Conservation (phyloP, 192 early-diverging fungal species). For the Gigaspora rosea region DNA sequence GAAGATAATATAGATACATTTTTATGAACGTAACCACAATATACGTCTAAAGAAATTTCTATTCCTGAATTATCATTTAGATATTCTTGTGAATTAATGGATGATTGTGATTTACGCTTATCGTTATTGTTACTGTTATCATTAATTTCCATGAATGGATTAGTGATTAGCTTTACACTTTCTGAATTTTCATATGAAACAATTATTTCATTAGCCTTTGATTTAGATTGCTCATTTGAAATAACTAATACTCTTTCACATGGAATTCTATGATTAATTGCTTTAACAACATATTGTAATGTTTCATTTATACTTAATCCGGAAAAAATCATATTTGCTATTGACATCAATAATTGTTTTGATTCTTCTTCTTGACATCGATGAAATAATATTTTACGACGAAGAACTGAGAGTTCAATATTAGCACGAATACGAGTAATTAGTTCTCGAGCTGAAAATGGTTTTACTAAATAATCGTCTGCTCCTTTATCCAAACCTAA, state of each 20-base stretch:
- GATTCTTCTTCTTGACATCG: constrained; percentile 40
- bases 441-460: constrained; percentile 53
- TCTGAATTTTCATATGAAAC: background rate
- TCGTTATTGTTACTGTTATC: too few species aligned
- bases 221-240: constrained; percentile 27
- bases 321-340: constrained; percentile 40
- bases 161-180: too few species aligned
- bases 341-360: constrained; percentile 45
- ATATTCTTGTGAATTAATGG: background rate
- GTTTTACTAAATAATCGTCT: constrained; percentile 60
- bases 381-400: constrained; percentile 44
- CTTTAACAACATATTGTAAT: constrained; percentile 36
- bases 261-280: constrained; percentile 41
- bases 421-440: constrained; percentile 56
- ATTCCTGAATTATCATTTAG: background rate
- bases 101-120: too few species aligned
- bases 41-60: background rate
- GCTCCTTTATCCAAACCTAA: constrained; percentile 53
- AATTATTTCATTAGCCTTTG: background rate
- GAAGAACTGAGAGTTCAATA: constrained; percentile 49
- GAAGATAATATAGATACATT: constrained; percentile 38
- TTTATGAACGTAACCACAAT: constrained; percentile 25
- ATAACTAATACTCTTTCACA: constrained; percentile 39
- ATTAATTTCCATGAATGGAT: too few species aligned
- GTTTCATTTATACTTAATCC: constrained; percentile 40